These are phyloP conservation scores for Yamadazyma sp. DNA, from an alignment of 805 yeast genomes.

Conservation along the genomic window DNA sequence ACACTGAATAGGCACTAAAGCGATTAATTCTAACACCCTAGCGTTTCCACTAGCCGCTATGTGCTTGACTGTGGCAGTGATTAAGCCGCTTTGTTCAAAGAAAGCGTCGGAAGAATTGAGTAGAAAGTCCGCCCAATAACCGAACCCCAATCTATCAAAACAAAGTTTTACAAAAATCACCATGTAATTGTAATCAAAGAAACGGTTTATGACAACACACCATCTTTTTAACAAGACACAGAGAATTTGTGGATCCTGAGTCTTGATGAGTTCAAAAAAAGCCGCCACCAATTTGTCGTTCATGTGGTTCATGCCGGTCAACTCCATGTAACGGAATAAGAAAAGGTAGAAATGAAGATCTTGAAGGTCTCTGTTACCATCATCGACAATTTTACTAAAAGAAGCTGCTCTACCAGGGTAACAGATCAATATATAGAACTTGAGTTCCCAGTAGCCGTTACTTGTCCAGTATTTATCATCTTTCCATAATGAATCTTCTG, in stretches of 20 bases:
- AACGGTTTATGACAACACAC: conserved; percentile 47
- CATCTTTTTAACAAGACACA: conserved; percentile 47
- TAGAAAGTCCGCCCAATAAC: conserved; percentile 13
- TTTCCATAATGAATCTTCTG: conserved; percentile 8
- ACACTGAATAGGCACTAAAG: conserved; percentile 51
- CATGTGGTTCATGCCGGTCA: conserved; percentile 22
- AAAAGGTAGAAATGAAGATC: conserved; percentile 31
- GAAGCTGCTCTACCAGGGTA: conserved; percentile 1
- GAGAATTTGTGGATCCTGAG: conserved; percentile 13
- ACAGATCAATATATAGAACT: conserved; percentile 39
- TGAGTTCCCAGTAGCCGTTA: conserved; percentile 44
- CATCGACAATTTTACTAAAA: not conserved
- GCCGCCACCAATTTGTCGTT: conserved; percentile 4
- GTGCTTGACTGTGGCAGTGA: not conserved
- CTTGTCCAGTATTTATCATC: conserved; percentile 3
- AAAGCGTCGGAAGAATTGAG: conserved; percentile 33
- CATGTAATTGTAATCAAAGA: conserved; percentile 27
- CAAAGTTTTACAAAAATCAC: conserved; percentile 2
- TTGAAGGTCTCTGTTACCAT: not conserved
- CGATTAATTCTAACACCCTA: conserved; percentile 12
- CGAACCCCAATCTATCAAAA: not conserved
- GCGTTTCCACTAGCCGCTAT: not conserved
- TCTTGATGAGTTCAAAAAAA: conserved; percentile 16
- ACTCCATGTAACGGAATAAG: conserved; percentile 51
- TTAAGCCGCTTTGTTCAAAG: conserved; percentile 45